Conservation (phyloP, 768 basidiomycete genomes). For the Boletus coccyginus region DNA sequence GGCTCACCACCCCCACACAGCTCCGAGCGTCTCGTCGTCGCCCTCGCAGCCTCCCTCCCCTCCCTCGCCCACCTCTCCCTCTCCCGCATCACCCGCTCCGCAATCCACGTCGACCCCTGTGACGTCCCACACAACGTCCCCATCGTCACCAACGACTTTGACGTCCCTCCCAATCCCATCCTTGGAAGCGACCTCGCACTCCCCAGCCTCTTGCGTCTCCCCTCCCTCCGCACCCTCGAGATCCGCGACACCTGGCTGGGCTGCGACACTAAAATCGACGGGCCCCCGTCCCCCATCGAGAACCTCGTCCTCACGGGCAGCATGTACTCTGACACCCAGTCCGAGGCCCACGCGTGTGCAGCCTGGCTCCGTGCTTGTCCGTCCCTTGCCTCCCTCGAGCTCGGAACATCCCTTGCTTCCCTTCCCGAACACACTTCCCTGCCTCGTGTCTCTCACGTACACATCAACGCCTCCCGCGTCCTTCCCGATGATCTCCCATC, state of each 20-base stretch:
- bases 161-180: slow-evolving; percentile 54
- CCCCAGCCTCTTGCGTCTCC: slow-evolving; percentile 63
- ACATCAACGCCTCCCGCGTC: slow-evolving; percentile 28
- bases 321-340: slow-evolving; percentile 23
- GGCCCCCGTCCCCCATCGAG: slow-evolving; percentile 8
- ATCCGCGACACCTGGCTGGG: slow-evolving; percentile 74
- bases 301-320: slow-evolving; percentile 29
- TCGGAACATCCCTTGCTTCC: slow-evolving; percentile 24
- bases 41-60: slow-evolving; percentile 60
- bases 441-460: slow-evolving; percentile 19
- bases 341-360: slow-evolving; percentile 22
- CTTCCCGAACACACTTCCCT: not conserved
- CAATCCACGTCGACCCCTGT: slow-evolving; percentile 57
- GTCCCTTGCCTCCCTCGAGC: slow-evolving; percentile 15
- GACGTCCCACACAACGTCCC: slow-evolving; percentile 45
- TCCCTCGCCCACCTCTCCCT: slow-evolving; percentile 55
- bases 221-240: slow-evolving; percentile 56
- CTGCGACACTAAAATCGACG: slow-evolving; percentile 23
- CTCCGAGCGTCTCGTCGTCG: slow-evolving; percentile 63
- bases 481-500: slow-evolving; percentile 19
- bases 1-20: slow-evolving; percentile 12
- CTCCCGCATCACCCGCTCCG: slow-evolving; percentile 64
- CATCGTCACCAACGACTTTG: slow-evolving; percentile 56
- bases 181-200: slow-evolving; percentile 58
- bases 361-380: slow-evolving; percentile 28